These are phyloP conservation scores for Cruciata laevipes DNA, from an alignment of 257 asterid genomes.

Conservation along the genomic window DNA sequence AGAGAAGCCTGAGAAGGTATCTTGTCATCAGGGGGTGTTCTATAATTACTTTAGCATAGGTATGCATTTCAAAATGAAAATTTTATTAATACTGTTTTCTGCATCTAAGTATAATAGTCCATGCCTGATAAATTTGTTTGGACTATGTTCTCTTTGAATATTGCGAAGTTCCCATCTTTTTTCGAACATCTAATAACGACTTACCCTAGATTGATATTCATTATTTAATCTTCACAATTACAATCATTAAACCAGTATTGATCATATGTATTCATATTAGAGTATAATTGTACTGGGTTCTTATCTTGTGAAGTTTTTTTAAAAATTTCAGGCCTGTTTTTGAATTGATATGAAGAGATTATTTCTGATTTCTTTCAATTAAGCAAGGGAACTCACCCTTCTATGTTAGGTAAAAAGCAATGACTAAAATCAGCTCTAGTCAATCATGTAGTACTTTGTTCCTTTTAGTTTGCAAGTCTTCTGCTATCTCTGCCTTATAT, in stretches of 20 bases:
- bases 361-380: constrained; percentile 82
- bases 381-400: constrained; percentile 76
- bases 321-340: constrained; percentile 71
- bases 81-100: background rate
- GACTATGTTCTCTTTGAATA: background rate
- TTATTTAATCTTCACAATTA: background rate
- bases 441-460: background rate
- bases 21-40: constrained; percentile 80
- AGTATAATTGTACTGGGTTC: background rate
- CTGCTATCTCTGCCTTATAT: background rate
- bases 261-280: background rate
- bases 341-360: constrained; percentile 96
- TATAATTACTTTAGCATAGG: constrained; percentile 99
- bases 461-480: background rate
- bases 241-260: background rate
- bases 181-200: no score
- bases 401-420: constrained; percentile 47
- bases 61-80: constrained; percentile 11
- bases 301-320: background rate
- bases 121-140: no score
- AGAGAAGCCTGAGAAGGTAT: constrained; percentile 54
- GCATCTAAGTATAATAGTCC: background rate
- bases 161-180: background rate
- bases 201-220: background rate
- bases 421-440: background rate